Percentiles rank a stretch among this genome's conserved stretches.
These are phyloP conservation scores for Neopestalotiopsis sp. DNA, from an alignment of 2,329 filamentous ascomycete genomes.

Conservation along the genomic window DNA sequence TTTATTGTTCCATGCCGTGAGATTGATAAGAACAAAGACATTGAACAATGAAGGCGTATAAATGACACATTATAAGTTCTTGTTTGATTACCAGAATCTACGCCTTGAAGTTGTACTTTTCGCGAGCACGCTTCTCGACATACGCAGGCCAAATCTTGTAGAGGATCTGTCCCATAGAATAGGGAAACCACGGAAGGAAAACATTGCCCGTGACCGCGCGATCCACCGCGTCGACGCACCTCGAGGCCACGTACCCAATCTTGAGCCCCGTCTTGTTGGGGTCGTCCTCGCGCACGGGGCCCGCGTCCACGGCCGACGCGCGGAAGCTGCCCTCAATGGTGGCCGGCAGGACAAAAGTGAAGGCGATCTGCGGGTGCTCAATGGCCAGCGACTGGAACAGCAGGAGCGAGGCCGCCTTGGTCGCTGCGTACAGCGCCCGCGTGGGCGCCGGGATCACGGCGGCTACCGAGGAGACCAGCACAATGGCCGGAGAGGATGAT, in stretches of 20 bases:
- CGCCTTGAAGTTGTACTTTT: constrained; percentile 35
- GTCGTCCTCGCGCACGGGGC: constrained; percentile 27
- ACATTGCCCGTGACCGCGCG: constrained; percentile 29
- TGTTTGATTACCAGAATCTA: neutral
- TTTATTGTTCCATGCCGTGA: too few relatives aligned
- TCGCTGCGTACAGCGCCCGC: constrained; percentile 37
- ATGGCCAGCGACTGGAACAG: constrained; percentile 40
- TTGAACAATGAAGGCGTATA: too few relatives aligned
- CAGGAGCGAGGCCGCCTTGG: constrained; percentile 38
- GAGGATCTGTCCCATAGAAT: constrained; percentile 33
- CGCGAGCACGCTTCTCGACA: constrained; percentile 34
- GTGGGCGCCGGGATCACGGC: constrained; percentile 39
- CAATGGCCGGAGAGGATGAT: constrained; percentile 32
- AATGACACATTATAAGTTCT: neutral
- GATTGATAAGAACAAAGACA: too few relatives aligned
- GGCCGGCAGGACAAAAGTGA: constrained; percentile 35
- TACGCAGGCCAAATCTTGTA: constrained; percentile 37
- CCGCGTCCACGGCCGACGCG: constrained; percentile 37
- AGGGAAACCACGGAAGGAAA: constrained; percentile 37
- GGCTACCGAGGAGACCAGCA: constrained; percentile 34
- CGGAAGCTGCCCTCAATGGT: constrained; percentile 42
- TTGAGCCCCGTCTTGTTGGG: constrained; percentile 37
- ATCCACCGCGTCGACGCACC: constrained; percentile 36
- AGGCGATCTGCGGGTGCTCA: constrained; percentile 36
- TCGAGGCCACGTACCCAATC: constrained; percentile 33